These are phyloP conservation scores for Haplographium delicatum DNA, from an alignment of 495 filamentous ascomycete species.

Conservation along the genomic window DNA sequence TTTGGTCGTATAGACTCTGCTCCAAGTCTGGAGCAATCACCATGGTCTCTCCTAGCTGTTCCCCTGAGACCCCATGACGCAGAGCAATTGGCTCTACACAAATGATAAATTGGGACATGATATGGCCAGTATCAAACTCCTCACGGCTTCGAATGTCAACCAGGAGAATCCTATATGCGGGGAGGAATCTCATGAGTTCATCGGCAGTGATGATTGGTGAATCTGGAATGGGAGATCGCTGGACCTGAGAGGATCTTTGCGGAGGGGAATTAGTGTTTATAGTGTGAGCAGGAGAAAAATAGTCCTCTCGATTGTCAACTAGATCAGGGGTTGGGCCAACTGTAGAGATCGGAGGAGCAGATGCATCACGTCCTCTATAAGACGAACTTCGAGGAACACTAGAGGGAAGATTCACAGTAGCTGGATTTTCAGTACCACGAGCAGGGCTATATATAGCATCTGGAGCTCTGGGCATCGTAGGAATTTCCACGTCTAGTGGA, in stretches of 20 bases:
- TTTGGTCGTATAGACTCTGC: conserved; percentile 63
- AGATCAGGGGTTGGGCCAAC: conserved; percentile 17
- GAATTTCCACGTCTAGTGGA: conserved; percentile 44
- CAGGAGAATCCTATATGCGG: conserved; percentile 58
- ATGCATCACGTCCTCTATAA: conserved; percentile 39
- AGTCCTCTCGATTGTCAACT: conserved; percentile 22
- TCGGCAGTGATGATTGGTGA: conserved; percentile 60
- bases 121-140: conserved; percentile 82
- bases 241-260: too few species aligned
- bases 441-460: conserved; percentile 81
- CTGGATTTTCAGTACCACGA: conserved; percentile 33
- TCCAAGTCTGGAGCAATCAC: conserved; percentile 73
- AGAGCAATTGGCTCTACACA: conserved; percentile 85
- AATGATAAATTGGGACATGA: conserved; percentile 72
- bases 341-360: conserved; percentile 32
- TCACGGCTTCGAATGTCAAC: conserved; percentile 83
- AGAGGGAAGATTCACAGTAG: conserved; percentile 48
- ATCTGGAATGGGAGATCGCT: conserved; percentile 32
- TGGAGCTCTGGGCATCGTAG: conserved; percentile 66
- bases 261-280: too few species aligned
- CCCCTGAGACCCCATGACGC: conserved; percentile 73
- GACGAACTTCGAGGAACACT: conserved; percentile 44
- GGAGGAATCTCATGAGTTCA: conserved; percentile 59
- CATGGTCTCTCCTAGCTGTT: conserved; percentile 76
- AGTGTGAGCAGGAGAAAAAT: conserved; percentile 27